phyloP scores from a whole-genome alignment of 495 filamentous ascomycete species.

The Aspergillus cavernicola region DNA sequence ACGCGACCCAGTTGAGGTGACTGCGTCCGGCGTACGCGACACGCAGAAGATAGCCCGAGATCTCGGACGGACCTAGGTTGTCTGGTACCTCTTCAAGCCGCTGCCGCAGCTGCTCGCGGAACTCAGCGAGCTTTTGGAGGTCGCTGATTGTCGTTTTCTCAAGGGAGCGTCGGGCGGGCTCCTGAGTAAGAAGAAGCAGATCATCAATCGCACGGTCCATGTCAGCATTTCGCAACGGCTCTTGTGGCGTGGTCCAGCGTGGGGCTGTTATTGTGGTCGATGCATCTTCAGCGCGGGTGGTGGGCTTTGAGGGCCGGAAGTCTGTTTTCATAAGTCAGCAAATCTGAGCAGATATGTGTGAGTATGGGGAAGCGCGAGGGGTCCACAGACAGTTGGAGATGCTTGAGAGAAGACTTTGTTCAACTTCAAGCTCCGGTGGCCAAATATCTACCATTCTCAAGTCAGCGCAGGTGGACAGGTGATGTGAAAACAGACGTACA shows the following conservation, averaged over 20 bases:
- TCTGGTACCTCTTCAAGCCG: conserved; percentile 15
- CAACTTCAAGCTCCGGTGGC: conserved; percentile 6
- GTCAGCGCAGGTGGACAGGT: conserved; percentile 15
- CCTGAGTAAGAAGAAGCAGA: conserved; percentile 17
- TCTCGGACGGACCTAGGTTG: conserved; percentile 12
- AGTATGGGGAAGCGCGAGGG: background rate
- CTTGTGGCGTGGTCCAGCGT: conserved; percentile 1
- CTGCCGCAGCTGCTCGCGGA: conserved; percentile 13
- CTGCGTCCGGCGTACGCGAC: conserved; percentile 12
- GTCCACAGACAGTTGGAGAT: conserved; percentile 11
- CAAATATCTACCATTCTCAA: conserved; percentile 15
- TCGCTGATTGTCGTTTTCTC: conserved; percentile 5
- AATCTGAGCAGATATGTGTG: conserved; percentile 4
- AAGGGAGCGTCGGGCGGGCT: background rate
- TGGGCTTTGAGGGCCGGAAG: conserved; percentile 2
- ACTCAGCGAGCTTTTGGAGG: conserved; percentile 11
- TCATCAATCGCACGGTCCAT: conserved; percentile 15
- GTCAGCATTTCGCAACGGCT: conserved; percentile 4
- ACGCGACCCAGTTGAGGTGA: conserved; percentile 18
- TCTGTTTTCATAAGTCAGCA: conserved; percentile 12
- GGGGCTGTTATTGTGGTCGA: background rate
- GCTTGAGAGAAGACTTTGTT: background rate
- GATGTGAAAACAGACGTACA: conserved; percentile 4
- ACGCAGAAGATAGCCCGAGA: conserved; percentile 15
- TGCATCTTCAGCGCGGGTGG: background rate